phyloP scores from a whole-genome alignment of 2,329 filamentous ascomycete species.

The Geosmithia flava region DNA sequence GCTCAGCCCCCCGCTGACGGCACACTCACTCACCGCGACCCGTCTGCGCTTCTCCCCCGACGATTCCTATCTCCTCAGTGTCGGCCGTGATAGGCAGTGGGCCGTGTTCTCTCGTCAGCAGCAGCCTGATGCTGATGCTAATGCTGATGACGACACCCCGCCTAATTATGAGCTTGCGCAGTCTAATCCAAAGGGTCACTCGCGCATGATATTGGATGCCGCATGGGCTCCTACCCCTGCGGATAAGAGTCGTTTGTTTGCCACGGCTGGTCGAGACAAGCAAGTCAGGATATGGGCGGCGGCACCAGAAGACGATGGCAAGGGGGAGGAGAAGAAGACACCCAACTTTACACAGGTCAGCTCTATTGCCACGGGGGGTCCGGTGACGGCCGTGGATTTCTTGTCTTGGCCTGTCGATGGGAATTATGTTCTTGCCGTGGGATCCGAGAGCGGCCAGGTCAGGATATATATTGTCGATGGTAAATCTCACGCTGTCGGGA shows the following conservation, averaged over 20 bases:
- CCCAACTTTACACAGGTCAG: slow-evolving; percentile 36
- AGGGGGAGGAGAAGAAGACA: slow-evolving; percentile 15
- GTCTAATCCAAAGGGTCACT: slow-evolving; percentile 72
- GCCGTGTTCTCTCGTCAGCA: slow-evolving; percentile 49
- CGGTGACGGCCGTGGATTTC: slow-evolving; percentile 65
- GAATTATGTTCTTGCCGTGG: slow-evolving; percentile 36
- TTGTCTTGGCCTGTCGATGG: slow-evolving; percentile 20
- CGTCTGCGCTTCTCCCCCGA: slow-evolving; percentile 68
- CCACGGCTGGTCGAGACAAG: slow-evolving; percentile 86
- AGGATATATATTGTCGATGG: slow-evolving; percentile 27
- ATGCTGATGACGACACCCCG: slow-evolving; percentile 16
- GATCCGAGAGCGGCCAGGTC: slow-evolving; percentile 41
- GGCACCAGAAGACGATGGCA: slow-evolving; percentile 3
- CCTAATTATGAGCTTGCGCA: slow-evolving; percentile 44
- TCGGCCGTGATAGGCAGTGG: slow-evolving; percentile 88
- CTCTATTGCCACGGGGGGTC: slow-evolving; percentile 39
- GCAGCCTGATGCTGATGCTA: too few relatives aligned
- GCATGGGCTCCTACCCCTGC: slow-evolving; percentile 57
- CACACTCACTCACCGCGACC: slow-evolving; percentile 78
- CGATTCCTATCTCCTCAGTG: slow-evolving; percentile 67
- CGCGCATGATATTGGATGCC: slow-evolving; percentile 82
- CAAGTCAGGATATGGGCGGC: slow-evolving; percentile 58
- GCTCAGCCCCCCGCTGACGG: slow-evolving; percentile 67
- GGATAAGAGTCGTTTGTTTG: slow-evolving; percentile 43
- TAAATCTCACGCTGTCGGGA: slow-evolving; percentile 18